Conservation (phyloP, 306 rosid genomes). For the Prunus dulcis region DNA sequence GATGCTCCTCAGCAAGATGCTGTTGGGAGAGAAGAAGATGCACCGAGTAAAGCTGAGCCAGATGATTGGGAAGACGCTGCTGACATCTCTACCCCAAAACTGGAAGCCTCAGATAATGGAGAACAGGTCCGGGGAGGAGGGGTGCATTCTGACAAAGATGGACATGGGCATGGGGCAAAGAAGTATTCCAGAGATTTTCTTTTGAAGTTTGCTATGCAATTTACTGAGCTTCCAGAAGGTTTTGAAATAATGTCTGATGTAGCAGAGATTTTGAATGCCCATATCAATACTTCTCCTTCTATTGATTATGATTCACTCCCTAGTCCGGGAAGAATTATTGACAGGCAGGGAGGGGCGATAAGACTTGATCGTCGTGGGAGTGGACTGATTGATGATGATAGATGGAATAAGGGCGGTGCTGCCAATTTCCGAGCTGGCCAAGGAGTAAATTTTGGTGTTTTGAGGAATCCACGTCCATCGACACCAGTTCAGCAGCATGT, state of each 20-base stretch:
- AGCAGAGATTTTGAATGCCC: slow-evolving; percentile 38
- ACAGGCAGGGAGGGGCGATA: slow-evolving; percentile 52
- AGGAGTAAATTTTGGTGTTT: slow-evolving; percentile 67
- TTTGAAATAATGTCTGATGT: slow-evolving; percentile 53
- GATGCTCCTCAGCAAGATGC: slow-evolving; percentile 39
- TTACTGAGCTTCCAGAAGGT: slow-evolving; percentile 56
- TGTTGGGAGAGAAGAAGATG: slow-evolving; percentile 30
- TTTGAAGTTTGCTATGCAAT: slow-evolving; percentile 63
- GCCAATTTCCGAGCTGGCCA: slow-evolving; percentile 61
- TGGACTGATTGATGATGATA: slow-evolving; percentile 64
- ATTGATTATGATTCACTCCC: slow-evolving; percentile 60
- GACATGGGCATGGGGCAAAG: slow-evolving; percentile 39
- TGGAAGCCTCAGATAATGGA: slow-evolving; percentile 46
- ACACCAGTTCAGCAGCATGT: slow-evolving; percentile 46
- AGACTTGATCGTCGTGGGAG: slow-evolving; percentile 73
- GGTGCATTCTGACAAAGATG: slow-evolving; percentile 33
- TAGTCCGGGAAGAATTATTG: slow-evolving; percentile 67
- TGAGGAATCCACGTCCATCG: slow-evolving; percentile 66
- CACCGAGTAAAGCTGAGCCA: slow-evolving; percentile 57
- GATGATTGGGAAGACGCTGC: slow-evolving; percentile 99
- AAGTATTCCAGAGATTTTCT: slow-evolving; percentile 91
- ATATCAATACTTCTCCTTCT: slow-evolving; percentile 34
- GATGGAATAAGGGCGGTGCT: slow-evolving; percentile 66
- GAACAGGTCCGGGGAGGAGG: slow-evolving; percentile 19
- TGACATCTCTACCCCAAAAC: slow-evolving; percentile 67